Conservation (phyloP, 148 eudicot genomes). For the Dysphania ambrosioides region DNA sequence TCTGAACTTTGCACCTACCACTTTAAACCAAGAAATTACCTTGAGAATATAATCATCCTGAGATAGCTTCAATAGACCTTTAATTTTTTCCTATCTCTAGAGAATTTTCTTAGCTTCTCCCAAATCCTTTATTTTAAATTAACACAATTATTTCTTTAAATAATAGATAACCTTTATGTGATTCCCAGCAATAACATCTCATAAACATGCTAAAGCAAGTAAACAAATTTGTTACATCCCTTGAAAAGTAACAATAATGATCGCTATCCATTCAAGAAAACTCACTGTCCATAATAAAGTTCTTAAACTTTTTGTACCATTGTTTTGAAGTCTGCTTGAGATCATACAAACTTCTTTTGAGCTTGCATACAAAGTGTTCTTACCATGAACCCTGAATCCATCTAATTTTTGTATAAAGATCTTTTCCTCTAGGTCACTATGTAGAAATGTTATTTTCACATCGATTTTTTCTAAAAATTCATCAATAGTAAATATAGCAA, state of each 20-base stretch:
- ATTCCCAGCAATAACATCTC: neutral
- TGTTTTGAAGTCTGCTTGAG: neutral
- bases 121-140: neutral
- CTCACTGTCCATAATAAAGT: neutral
- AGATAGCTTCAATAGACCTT: no score
- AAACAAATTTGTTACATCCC: neutral
- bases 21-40: no score
- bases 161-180: neutral
- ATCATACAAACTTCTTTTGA: neutral
- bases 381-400: neutral
- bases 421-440: slow-evolving; percentile 1
- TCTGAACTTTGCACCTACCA: neutral
- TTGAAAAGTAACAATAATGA: slow-evolving; percentile 2
- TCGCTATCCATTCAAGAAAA: neutral
- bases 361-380: neutral
- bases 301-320: slow-evolving; percentile 9
- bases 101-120: neutral
- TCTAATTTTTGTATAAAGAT: neutral
- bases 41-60: no score
- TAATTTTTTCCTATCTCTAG: neutral
- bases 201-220: neutral
- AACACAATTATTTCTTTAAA: neutral
- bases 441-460: neutral
- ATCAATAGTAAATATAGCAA: neutral
- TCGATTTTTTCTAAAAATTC: slow-evolving; percentile 1